phyloP scores from a whole-genome alignment of 352 stramenopile species.

The Pythium folliculosum region DNA sequence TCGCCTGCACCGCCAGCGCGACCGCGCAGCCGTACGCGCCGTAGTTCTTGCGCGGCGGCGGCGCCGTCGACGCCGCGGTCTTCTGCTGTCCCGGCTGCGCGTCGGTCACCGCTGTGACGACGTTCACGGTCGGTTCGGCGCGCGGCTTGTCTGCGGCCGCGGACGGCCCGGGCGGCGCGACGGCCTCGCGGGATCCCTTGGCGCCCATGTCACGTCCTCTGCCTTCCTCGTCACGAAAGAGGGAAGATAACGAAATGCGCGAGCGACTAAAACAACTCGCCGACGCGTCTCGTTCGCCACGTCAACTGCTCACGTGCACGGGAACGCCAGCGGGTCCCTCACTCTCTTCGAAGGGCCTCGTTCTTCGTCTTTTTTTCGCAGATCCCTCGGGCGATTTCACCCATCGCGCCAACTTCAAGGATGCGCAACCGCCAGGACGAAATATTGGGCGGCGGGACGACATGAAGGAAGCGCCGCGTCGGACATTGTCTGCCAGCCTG shows the following conservation, averaged over 20 bases:
- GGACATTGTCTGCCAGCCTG: too few species aligned
- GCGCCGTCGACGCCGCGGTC: background rate
- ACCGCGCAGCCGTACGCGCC: slow-evolving; percentile 29
- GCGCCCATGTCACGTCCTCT: background rate
- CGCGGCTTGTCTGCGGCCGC: slow-evolving; percentile 1
- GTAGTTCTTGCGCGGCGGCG: slow-evolving; percentile 23
- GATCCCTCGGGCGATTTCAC: background rate
- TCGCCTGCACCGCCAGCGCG: slow-evolving; percentile 15
- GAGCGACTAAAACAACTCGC: background rate
- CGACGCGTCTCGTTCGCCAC: too few species aligned
- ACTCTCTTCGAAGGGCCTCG: too few species aligned
- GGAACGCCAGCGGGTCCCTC: too few species aligned
- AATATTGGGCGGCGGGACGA: too few species aligned
- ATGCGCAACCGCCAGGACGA: background rate
- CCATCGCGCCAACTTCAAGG: slow-evolving; percentile 14
- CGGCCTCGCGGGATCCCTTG: slow-evolving; percentile 5
- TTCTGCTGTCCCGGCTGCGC: background rate
- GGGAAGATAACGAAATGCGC: background rate
- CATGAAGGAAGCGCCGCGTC: too few species aligned
- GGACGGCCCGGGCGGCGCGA: background rate
- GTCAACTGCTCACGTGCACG: too few species aligned
- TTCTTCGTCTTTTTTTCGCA: background rate
- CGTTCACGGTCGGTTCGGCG: slow-evolving; percentile 11
- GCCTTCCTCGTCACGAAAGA: background rate
- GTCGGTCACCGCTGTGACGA: slow-evolving; percentile 4